Percentiles rank a stretch among this genome's conserved stretches.
Evolutionary conservation across 352 stramenopile genomes (phyloP).

Genomic region (Phytophthora citrophthora): DNA sequence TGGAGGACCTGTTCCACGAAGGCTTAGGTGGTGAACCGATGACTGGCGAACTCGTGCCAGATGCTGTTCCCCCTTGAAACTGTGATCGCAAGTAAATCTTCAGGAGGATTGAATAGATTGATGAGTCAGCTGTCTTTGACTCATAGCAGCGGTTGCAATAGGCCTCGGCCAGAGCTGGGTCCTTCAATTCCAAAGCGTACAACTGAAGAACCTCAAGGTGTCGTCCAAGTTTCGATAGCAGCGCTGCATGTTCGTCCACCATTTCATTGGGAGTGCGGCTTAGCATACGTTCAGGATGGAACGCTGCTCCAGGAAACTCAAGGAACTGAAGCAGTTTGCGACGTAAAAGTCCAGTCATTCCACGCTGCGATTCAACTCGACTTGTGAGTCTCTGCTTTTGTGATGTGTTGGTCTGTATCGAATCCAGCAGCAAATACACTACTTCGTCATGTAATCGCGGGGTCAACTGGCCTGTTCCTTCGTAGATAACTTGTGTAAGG

Average conservation of each 20-base stretch:
- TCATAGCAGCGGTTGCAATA: constrained; percentile 89
- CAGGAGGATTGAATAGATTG: constrained; percentile 84
- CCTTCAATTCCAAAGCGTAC: constrained; percentile 77
- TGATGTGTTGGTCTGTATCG: constrained; percentile 55
- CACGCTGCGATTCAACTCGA: constrained; percentile 63
- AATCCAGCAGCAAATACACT: constrained; percentile 79
- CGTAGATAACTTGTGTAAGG: constrained; percentile 73
- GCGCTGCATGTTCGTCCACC: constrained; percentile 79
- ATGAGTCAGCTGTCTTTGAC: constrained; percentile 71
- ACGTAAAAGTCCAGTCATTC: constrained; percentile 60
- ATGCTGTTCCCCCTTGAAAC: constrained; percentile 16
- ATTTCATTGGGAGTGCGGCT: constrained; percentile 77
- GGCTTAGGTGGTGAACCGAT: constrained; percentile 34
- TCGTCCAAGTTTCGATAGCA: constrained; percentile 75
- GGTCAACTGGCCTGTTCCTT: constrained; percentile 36
- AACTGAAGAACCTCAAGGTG: constrained; percentile 86
- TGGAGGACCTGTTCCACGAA: constrained; percentile 24
- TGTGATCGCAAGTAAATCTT: constrained; percentile 73
- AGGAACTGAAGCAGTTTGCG: constrained; percentile 75
- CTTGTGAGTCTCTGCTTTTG: constrained; percentile 49
- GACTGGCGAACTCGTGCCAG: constrained; percentile 17
- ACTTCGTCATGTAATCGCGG: constrained; percentile 79
- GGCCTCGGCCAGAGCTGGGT: constrained; percentile 70
- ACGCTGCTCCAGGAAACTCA: constrained; percentile 53
- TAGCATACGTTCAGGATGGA: constrained; percentile 84